These are phyloP conservation scores for Kregervanrija pseudodelftensis DNA, from an alignment of 805 yeast species.

Conservation along the genomic window DNA sequence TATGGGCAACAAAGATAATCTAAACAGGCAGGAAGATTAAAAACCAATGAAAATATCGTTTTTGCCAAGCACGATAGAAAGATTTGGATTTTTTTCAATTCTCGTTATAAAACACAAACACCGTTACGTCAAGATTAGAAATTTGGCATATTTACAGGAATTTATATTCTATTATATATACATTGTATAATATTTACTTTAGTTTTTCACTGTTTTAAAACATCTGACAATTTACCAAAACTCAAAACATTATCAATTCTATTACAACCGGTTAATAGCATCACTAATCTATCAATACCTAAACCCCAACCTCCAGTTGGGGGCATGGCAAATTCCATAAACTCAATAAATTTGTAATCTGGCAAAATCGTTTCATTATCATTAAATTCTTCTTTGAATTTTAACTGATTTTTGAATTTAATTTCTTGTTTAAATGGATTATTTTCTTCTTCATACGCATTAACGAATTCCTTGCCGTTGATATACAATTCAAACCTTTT, in stretches of 20 bases:
- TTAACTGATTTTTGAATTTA: conserved; percentile 58
- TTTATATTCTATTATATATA: not conserved
- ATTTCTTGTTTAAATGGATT: conserved; percentile 63
- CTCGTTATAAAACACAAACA: too few relatives aligned
- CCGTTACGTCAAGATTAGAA: not conserved
- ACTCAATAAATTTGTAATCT: conserved; percentile 62
- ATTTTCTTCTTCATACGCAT: conserved; percentile 96
- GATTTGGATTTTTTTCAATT: too few relatives aligned
- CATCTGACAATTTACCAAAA: conserved; percentile 71
- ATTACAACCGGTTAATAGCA: conserved; percentile 59
- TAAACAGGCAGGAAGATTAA: too few relatives aligned
- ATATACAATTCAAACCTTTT: conserved; percentile 82
- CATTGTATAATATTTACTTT: too few relatives aligned
- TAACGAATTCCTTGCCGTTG: conserved; percentile 71
- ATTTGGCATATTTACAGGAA: not conserved
- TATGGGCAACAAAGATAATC: too few relatives aligned
- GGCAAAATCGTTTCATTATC: conserved; percentile 64
- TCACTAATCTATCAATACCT: conserved; percentile 82
- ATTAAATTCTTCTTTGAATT: conserved; percentile 35
- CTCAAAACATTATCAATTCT: conserved; percentile 71
- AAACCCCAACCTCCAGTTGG: conserved; percentile 99
- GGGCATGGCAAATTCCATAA: conserved; percentile 90
- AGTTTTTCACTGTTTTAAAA: conserved; percentile 42
- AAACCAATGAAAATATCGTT: too few relatives aligned
- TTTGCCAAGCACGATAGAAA: too few relatives aligned